Base-by-base conservation (phyloP, 2,329 filamentous ascomycete genomes). In the Fusarium nodosum region DNA sequence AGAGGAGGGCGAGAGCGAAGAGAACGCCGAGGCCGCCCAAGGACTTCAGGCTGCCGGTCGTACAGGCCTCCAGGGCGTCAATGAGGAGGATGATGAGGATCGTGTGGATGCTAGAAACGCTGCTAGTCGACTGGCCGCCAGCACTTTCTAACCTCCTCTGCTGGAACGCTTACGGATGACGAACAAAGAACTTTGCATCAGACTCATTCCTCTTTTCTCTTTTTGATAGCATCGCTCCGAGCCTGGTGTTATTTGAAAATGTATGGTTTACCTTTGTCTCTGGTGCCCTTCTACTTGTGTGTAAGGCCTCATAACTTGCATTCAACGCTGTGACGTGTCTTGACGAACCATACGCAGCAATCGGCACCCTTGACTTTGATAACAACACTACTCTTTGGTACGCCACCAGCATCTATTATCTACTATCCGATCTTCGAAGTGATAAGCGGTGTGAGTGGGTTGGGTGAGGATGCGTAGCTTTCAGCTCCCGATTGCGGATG, bases 31-130 rank as follows among this genome's bases (percentile, higher is more conserved):
- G 51, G 34, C 71, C n/a, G 81, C 81, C 58, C 71, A 74, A 67
- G 76, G 78, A 33, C 74, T 76, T 51, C 72, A 81, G 74, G 73
- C 79, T 38, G 77, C 82, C 60, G 81, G 75, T 51, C 76, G 82
- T 47, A 82, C 84, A 56, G 60, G 85, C 67, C 78, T 93, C 72
- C 83, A 85, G 60, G 87, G 88, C 24, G 79, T 92, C 50, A 84
- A 86, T 65, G 92, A 95, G 76, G 93, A 97, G 76, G 95, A 94
- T 69, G 92, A 97, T 75, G 94, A 97, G 75, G 96, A 99, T 80
- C 88, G 94, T 56, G 90, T 99, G 63, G 96, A 99, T 85, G 96
- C 96, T 42, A 89, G 93, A 79, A 99, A 98, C 82, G 96, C 96
- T 55, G 96, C 96, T 36, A 97, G 93, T 81, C 88, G 96, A 77